Evolutionary conservation across 1,139 yeast genomes (phyloP).

Genomic region (Sugiyamaella castrensis): DNA sequence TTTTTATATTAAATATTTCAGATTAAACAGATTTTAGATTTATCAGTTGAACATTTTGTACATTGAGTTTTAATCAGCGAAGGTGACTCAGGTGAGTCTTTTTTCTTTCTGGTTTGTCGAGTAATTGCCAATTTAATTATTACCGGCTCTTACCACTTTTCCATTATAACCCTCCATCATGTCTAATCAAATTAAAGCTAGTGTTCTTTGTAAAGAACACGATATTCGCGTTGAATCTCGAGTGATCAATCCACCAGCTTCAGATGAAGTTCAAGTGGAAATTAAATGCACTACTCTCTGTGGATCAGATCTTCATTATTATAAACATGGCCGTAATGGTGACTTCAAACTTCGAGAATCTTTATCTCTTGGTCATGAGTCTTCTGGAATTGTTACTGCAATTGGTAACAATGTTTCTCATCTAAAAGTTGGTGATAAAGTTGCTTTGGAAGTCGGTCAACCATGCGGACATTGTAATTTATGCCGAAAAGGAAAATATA

Average conservation of each 20-base stretch:
- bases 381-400: constrained; percentile 48
- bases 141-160: too few species aligned
- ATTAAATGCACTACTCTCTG: constrained; percentile 38
- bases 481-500: constrained; percentile 48
- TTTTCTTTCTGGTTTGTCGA: too few species aligned
- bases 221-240: constrained; percentile 26
- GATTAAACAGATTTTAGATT: too few species aligned
- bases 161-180: too few species aligned
- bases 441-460: constrained; percentile 36
- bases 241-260: constrained; percentile 22
- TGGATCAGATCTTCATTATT: constrained; percentile 30
- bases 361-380: constrained; percentile 52
- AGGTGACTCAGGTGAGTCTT: too few species aligned
- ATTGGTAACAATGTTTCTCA: constrained; percentile 40
- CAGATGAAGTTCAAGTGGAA: constrained; percentile 53
- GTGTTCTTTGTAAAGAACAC: constrained; percentile 23
- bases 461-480: constrained; percentile 47
- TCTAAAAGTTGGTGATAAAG: constrained; percentile 34
- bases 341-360: constrained; percentile 30
- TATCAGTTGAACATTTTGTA: too few species aligned
- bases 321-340: constrained; percentile 27
- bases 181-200: constrained; percentile 16
- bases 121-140: too few species aligned
- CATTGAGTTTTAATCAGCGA: too few species aligned
- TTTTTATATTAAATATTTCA: too few species aligned